Evolutionary conservation across 192 early-diverging fungal genomes (phyloP), one percentile per base, ranked within the genome.

Genomic region (Cladochytrium replicatum): DNA sequence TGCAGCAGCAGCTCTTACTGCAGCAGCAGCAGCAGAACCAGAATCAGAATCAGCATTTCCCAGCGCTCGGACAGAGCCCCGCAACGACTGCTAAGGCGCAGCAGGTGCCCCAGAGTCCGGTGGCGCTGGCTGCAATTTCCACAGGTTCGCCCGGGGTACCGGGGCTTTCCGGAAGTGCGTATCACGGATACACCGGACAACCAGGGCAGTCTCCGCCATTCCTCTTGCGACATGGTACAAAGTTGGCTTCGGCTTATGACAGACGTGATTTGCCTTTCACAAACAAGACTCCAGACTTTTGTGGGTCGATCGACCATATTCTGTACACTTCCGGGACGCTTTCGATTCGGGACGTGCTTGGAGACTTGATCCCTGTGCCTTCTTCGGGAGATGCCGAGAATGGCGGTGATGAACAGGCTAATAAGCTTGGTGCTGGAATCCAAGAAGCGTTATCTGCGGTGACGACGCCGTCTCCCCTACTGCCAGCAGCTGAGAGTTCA

Each of bases 301-400:
- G 43, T 19, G 71, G 68, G 2, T 52, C 48, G 2, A 71, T 73
- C 39, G 71, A 73, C 41, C 71, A 73, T 41, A 66, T 73, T 28
- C 55, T 73, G n/a, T 68, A 69, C 45, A 69, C 65, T 6, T 30
- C 42, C 41, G 52, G 47, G 6, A 58, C 57, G 11, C 50, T 72
- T n/a, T 25, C 46, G n/a, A 62, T 73, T 22, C 46, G 57, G n/a
- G 64, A 68, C 32, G 65, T 72, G 8, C 40, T 73, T n/a, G 57
- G 64, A n/a, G 50, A 37, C n/a, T 9, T 44, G 19, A n/a, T n/a
- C n/a, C n/a, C n/a, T n/a, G n/a, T n/a, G n/a, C n/a, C n/a, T n/a
- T 9, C 9, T 13, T 44, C 32, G 43, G 32, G 13, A 11, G 9
- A 44, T 21, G 9, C 19, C 43, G 43, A 44, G 13, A 37, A 37